Evolutionary conservation across 169 alveolate species (phyloP), one percentile per base, ranked within the genome.

Genomic region (Cryptosporidium bovis): DNA sequence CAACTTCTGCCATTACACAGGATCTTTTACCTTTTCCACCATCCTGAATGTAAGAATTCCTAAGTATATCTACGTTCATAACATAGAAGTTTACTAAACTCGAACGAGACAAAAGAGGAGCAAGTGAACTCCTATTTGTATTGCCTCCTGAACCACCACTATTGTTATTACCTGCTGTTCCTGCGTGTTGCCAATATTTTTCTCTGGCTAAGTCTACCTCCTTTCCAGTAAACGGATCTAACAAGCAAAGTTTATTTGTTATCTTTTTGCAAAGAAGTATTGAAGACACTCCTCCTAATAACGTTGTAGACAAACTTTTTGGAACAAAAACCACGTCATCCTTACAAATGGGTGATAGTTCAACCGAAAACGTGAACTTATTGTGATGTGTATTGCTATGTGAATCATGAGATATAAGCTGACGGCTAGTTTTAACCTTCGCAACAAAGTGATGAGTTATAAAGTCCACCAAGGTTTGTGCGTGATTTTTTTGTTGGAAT

Each of bases 251-350:
- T 20, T 90, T 90, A 12, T 93, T 94, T 34, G 97, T 90, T 27
- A 97, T 92, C 82, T 95, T 94, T 34, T 83, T 82, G 58, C 97
- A 95, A 18, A 96, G 83, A 44, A 95, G 84, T 8, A 97, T 71
- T 29, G 97, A 96, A 1, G 98, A 95, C 16, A 94, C 91, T 5
- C 99, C 99, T 15, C 99, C 99, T 18, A 96, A 89, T 65, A 93
- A 93, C 44, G 92, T 83, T 27, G 96, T 90, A 46, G 65, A 77
- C 20, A 97, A 89, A 60, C 92, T 93, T 64, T 91, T 92, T 55
- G 98, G 98, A 18, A 98, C 83, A 60, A 94, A 92, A 18, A 98
- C 98, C 85, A 99, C 93, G 87, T 99, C 99, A 91, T 97, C 99
- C 84, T 95, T 96, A 90, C 99, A 97, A 2, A 99, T 95, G 18